Evolutionary conservation across 495 filamentous ascomycete species (phyloP), one percentile per base, ranked within the genome.

Genomic region (Aspergillus incahuasiensis): DNA sequence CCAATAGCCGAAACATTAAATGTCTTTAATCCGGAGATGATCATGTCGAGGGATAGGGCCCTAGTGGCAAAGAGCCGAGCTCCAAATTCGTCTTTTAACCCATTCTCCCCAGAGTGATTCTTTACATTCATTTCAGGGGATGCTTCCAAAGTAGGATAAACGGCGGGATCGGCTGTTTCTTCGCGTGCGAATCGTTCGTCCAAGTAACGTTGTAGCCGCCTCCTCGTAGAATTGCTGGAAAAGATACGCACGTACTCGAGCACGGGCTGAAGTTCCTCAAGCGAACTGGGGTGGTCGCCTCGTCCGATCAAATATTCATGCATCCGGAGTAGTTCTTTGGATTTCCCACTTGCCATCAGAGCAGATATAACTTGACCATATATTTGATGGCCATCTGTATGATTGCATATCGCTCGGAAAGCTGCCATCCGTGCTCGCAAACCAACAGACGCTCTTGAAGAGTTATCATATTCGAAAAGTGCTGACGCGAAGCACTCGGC

Each of bases 11-110:
- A 70, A 12, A 89, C 73, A 2, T 84, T 83, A 49, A 92, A 78
- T 61, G 86, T 82, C 38, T 74, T 76, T 21, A 94, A 69, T 0
- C 82, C 76, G 38, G 76, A 77, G 22, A 91, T 79, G 18, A 88
- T 79, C 45, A 79, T 76, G 40, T 89, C 80, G 16, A 92, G 68
- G 4, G 79, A 78, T 25, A 90, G 75, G 54, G 85, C 79, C 19
- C 69, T 79, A 16, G 88, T 91, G 5, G 88, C 88, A 59, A 92
- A 86, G 59, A 88, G 74, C 52, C 85, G 78, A 15, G 89, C 86
- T 16, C 85, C 86, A 45, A 90, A 75, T 3, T 73, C 68, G 64
- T 91, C 88, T 47, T 70, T 74, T 48, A 71, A 70, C 0, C 61
- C 64, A 38, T 64, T 73, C 12, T 66, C 65, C 38, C 68, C 55